Evolutionary conservation across 177 flowering plant genomes (phyloP).

Genomic region (Telopea speciosissima): DNA sequence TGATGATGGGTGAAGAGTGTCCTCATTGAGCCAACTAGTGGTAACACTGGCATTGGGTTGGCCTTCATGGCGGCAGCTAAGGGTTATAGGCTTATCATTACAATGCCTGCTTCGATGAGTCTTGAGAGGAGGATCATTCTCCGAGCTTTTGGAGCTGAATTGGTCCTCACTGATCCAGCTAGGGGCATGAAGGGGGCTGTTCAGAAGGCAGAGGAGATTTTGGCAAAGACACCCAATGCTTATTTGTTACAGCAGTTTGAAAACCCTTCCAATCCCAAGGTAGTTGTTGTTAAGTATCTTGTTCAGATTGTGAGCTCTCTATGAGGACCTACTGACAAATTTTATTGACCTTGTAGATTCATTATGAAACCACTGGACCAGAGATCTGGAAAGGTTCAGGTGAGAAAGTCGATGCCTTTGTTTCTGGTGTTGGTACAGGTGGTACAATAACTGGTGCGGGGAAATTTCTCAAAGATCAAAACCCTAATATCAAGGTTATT

Average conservation of each 20-base stretch:
- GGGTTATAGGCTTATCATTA: slow-evolving; percentile 56
- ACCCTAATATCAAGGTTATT: slow-evolving; percentile 67
- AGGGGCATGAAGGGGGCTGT: slow-evolving; percentile 72
- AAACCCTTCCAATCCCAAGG: slow-evolving; percentile 89
- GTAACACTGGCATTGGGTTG: slow-evolving; percentile 67
- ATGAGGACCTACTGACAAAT: neutral
- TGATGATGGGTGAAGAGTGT: slow-evolving; percentile 40
- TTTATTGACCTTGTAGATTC: slow-evolving; percentile 41
- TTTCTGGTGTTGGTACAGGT: slow-evolving; percentile 88
- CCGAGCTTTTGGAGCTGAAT: slow-evolving; percentile 69
- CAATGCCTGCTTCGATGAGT: slow-evolving; percentile 75
- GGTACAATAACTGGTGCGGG: slow-evolving; percentile 88
- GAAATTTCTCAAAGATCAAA: slow-evolving; percentile 63
- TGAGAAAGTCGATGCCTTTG: slow-evolving; percentile 71
- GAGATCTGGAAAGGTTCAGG: slow-evolving; percentile 76
- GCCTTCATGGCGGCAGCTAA: slow-evolving; percentile 78
- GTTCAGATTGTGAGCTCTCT: neutral
- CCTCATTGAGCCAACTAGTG: slow-evolving; percentile 69
- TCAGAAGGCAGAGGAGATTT: slow-evolving; percentile 61
- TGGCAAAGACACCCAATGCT: slow-evolving; percentile 50
- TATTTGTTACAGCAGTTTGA: slow-evolving; percentile 70
- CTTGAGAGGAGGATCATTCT: slow-evolving; percentile 64
- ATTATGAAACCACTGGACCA: slow-evolving; percentile 93
- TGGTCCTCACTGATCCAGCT: slow-evolving; percentile 69
- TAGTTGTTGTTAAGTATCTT: slow-evolving; percentile 13